Percentiles rank a stretch among this genome's conserved stretches.
These are phyloP conservation scores for Beta corolliflora DNA, from an alignment of 179 eudicot species.

Conservation along the genomic window DNA sequence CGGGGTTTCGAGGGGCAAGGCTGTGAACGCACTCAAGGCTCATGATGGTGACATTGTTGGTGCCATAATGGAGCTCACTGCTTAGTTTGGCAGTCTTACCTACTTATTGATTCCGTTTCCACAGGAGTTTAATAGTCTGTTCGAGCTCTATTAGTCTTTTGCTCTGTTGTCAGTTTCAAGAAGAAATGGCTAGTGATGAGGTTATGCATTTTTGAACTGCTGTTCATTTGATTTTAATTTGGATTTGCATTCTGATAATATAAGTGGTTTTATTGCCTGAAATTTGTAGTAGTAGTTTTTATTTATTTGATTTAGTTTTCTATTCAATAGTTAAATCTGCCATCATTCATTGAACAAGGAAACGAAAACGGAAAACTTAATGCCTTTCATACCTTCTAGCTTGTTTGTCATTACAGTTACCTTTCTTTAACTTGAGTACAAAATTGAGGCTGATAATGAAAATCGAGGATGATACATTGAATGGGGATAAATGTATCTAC, in stretches of 20 bases:
- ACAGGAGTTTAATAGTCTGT: constrained; percentile 10
- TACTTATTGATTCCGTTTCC: background rate
- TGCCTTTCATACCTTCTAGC: background rate
- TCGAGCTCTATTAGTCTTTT: constrained; percentile 19
- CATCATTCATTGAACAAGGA: background rate
- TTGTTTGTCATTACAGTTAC: background rate
- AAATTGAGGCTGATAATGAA: background rate
- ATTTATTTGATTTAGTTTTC: background rate
- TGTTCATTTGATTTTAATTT: background rate
- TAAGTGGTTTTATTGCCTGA: constrained; percentile 12
- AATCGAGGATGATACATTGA: background rate
- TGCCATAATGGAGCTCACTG: constrained; percentile 87
- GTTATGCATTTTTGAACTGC: constrained; percentile 24
- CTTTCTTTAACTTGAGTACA: background rate
- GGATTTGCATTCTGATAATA: background rate
- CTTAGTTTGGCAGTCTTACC: constrained; percentile 34
- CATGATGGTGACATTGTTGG: constrained; percentile 75
- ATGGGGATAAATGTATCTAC: background rate
- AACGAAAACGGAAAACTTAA: background rate
- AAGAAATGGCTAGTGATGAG: constrained; percentile 21
- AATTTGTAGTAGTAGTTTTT: background rate
- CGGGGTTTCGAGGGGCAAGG: constrained; percentile 66
- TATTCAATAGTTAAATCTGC: background rate
- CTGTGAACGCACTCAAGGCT: constrained; percentile 81
- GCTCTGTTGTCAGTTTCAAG: background rate